Evolutionary conservation across 805 yeast species (phyloP), one percentile per base, ranked within the genome.

Genomic region (Candida namnaoensis): DNA sequence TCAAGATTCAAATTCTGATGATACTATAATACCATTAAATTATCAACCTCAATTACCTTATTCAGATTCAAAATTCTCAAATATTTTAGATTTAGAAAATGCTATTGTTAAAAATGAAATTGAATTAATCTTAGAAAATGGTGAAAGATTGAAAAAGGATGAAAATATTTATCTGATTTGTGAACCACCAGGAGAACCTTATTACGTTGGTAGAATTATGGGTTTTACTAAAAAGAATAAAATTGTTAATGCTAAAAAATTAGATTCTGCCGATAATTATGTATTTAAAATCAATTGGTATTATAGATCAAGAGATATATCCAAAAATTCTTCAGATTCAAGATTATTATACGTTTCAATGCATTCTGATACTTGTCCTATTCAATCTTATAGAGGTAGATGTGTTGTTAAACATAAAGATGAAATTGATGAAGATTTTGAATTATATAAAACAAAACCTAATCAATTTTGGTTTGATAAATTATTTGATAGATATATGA

Each of bases 161-260:
- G 95, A 88, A 43, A 78, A 70, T 44, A 81, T 88, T 9, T 88
- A 84, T 57, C 78, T 90, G 79, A 72, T 90, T 11, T 78, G 93
- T 47, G 96, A 88, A 58, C 96, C 96, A 1, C 88, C 96, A 0
- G 93, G 95, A 2, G 96, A 88, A 52, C 97, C 98, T 0, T 93
- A 84, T 65, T 86, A 88, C 53, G 74, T 93, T 36, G 98, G 95
- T 1, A 69, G 91, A 35, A 71, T 91, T 34, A 74, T 86, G 69
- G 93, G 90, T 13, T 87, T 88, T 49, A 69, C 68, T 4, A 59
- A 60, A 39, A 71, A 66, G 49, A 69, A 65, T 13, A 30, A 30
- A 30, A 9, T 12, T 41, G 25, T 44, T 11, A 32, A 38, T 37
- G 47, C 35, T 15, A 24, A 9, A 23, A 32, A 36, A 26, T 41